These are phyloP conservation scores for Apiospora saccharicola DNA, from an alignment of 2,329 filamentous ascomycete genomes.

Conservation along the genomic window DNA sequence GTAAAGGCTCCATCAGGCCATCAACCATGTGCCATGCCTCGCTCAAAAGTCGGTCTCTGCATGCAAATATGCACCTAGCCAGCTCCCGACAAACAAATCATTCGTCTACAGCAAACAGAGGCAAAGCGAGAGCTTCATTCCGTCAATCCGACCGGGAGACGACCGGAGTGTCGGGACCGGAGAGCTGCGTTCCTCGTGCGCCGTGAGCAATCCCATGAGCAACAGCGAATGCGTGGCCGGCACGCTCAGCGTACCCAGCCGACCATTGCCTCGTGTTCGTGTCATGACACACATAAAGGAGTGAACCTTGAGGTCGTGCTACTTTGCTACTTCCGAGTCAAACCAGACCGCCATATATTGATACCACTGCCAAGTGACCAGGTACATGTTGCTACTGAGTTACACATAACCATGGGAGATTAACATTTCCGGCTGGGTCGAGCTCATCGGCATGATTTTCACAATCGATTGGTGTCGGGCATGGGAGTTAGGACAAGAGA, in stretches of 20 bases:
- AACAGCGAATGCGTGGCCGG: neutral
- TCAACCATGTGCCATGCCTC: neutral
- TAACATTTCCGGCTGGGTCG: neutral
- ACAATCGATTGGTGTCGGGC: neutral
- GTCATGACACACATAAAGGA: neutral
- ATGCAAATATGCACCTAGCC: neutral
- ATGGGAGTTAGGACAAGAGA: too few relatives aligned
- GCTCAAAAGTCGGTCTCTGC: neutral
- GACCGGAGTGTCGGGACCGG: neutral
- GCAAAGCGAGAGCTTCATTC: neutral
- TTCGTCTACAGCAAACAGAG: neutral
- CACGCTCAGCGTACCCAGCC: neutral
- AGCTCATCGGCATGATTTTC: neutral
- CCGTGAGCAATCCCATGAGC: neutral
- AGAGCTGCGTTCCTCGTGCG: neutral
- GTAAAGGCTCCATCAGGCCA: neutral
- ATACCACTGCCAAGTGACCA: neutral
- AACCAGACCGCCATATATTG: conserved; percentile 12
- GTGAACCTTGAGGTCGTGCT: neutral
- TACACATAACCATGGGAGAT: neutral
- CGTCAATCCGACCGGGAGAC: neutral
- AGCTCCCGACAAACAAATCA: too few relatives aligned
- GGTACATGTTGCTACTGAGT: neutral
- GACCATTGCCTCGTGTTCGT: neutral
- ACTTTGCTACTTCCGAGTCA: conserved; percentile 5